Evolutionary conservation across 139 green algal genomes (phyloP), one percentile per base, ranked within the genome.

Genomic region (Choricystis sp.): DNA sequence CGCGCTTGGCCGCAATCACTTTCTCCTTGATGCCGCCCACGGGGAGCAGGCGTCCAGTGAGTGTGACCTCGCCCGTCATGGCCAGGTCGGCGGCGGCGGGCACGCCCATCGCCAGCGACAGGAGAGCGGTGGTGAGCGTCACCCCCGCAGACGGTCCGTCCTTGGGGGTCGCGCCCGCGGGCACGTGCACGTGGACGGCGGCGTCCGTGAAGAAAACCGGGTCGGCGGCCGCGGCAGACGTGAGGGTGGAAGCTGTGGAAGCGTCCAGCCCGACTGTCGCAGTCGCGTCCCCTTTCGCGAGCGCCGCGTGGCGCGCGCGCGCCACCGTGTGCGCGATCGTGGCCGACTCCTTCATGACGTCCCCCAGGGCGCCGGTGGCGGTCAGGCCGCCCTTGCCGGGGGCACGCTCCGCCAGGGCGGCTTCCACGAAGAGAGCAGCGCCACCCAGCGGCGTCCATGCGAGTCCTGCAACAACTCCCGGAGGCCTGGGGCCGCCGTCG

Each of bases 381-480:
- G 60, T 61, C 23, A 83, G 59, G 23, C 65, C 48, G 31, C 81
- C 84, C 71, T 86, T 86, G 23, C 79, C 71, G 60, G 91, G 81
- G 57, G 65, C 73, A 49, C 66, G 69, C 65, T 90, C 79, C 64
- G 95, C 81, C 4, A 65, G 57, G 4, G 83, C 85, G 1, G 88
- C 85, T 77, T 96, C 89, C 16, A 95, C 71, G 66, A 94, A 97
- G 60, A 98, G 77, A 26, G 85, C 94, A 30, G 73, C 83, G 30
- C 93, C 93, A 5, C 93, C 93, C 87, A 96, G 87, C 0, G 88
- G 72, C 1, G 92, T 98, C 91, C 91, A 99, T 3, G 92, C 93
- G 61, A 99, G 78, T 0, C 93, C 93, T 80, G 93, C 95, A 19
- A 96, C 89, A 49, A 99, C 93, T 3, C 92, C 91, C 49, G 85